Base-by-base conservation (phyloP, 169 alveolate genomes). In the Plasmodium coatneyi region DNA sequence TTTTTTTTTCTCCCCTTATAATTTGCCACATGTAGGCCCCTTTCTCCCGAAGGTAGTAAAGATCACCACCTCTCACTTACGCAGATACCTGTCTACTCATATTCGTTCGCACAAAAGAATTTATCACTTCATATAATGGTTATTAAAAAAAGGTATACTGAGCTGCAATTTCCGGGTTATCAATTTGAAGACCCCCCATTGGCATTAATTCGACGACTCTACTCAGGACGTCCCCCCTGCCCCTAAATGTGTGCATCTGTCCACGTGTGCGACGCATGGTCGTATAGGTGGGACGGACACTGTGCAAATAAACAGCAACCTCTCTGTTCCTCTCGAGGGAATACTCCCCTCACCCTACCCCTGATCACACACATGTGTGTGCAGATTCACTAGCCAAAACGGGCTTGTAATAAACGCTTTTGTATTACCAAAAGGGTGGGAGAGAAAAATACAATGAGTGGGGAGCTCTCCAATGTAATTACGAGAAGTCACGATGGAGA, bases 401-500 rank as follows among this genome's bases (percentile, higher is more conserved):
- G 14, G 71, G 52, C 19, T 36, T 39, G 19, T 83, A 84, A 43
- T 28, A 43, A 41, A 49, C 76, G n/a, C 34, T 19, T 66, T 19
- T 25, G 76, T 25, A 66, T 19, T 49, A 49, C 22, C 25, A 49
- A 49, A 49, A 4, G 60, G 60, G 76, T 19, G 1, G 30, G 30
- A 16, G 52, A 46, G 34, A 87, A 78, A 76, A 86, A 70, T 34
- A 86, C 76, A 86, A 87, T 87, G 93, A 32, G 71, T 30, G 71
- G 79, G 49, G 70, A 43, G 80, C 19, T 78, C 81, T 54, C 82
- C 66, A 74, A 87, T 78, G 56, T 19, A 25, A 60, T 22, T 78
- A 49, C 79, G 70, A 14, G 66, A 82, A 87, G 46, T 78, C 79
- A 78, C 70, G 81, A 87, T 71, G 87, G 80, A 14, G 87, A 87